A percentile compares a stretch with the other conserved stretches of the same genome.
phyloP scores from a whole-genome alignment of 495 filamentous ascomycete genomes.

The Penicillium paradoxum region DNA sequence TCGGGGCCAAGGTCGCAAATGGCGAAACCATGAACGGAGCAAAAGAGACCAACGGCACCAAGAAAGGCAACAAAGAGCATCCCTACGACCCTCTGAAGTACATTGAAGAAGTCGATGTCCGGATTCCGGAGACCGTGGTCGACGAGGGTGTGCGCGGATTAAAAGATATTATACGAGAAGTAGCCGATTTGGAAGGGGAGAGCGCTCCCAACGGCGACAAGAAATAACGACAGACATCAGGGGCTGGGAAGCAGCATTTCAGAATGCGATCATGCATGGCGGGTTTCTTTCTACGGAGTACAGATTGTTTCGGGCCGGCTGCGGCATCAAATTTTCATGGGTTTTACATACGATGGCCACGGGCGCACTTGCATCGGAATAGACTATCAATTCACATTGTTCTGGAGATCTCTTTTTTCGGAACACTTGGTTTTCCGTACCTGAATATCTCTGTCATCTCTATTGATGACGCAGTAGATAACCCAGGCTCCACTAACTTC shows the following conservation, averaged over 20 bases:
- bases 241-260: background rate
- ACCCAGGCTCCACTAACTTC: background rate
- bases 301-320: constrained; percentile 16
- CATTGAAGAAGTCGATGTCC: constrained; percentile 38
- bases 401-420: background rate
- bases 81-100: constrained; percentile 24
- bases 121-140: constrained; percentile 38
- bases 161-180: constrained; percentile 45
- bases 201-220: constrained; percentile 27
- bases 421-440: background rate
- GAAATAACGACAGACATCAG: constrained; percentile 11
- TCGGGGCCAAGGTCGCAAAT: constrained; percentile 20
- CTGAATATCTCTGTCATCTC: background rate
- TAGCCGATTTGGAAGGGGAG: constrained; percentile 46
- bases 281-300: constrained; percentile 17
- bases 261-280: constrained; percentile 20
- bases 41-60: constrained; percentile 25
- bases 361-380: constrained; percentile 18
- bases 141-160: constrained; percentile 44
- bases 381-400: constrained; percentile 20
- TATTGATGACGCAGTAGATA: background rate
- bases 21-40: constrained; percentile 18
- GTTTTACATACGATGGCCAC: constrained; percentile 13
- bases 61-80: constrained; percentile 18
- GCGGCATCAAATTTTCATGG: constrained; percentile 11